Base-by-base conservation (phyloP, 1,284 basidiomycete species). In the Mycocalia duriaeana region DNA sequence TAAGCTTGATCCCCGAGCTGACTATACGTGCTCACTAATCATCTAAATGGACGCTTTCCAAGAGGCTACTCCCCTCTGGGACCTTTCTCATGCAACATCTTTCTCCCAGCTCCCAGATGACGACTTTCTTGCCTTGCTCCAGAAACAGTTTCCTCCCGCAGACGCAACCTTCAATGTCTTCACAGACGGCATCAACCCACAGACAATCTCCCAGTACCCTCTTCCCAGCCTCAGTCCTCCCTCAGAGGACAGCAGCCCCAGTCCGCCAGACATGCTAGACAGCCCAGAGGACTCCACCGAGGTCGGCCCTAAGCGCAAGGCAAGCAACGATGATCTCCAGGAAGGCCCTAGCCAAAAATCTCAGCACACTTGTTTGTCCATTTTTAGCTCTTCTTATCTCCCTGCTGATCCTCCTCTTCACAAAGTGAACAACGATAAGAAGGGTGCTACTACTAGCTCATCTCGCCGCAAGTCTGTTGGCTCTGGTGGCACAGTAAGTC, bases 41-140 rank as follows among this genome's bases (percentile, higher is more conserved):
- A n/a, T n/a, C n/a, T n/a, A n/a, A 55, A 75, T 75, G 73, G 70
- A 74, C 28, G 44, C 69, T 20, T 73, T 62, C 53, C 57, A 67
- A 48, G 64, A 71, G 52, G 56, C 62, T 24, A 57, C 70, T 43
- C 71, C 77, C 20, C 74, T 85, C 61, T 89, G 86, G 85, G 84
- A 88, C 56, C 68, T 85, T 45, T 70, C 81, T 2, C 77, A 81
- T 54, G 67, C 77, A 14, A 66, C 79, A 7, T 69, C 76, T 44
- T 80, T 82, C 69, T 73, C 82, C n/a, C 77, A 81, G 43, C 67
- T 88, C 43, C 73, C 80, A 24, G 86, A 89, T 58, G 80, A 83
- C 58, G 86, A 89, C 65, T 88, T 90, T 55, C 77, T 90, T 46
- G 79, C 82, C 14, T 73, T 89, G 45, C 74, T 90, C 3, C 81